phyloP scores from a whole-genome alignment of 1,139 yeast species.

The Debaryomyces subglobosus region DNA sequence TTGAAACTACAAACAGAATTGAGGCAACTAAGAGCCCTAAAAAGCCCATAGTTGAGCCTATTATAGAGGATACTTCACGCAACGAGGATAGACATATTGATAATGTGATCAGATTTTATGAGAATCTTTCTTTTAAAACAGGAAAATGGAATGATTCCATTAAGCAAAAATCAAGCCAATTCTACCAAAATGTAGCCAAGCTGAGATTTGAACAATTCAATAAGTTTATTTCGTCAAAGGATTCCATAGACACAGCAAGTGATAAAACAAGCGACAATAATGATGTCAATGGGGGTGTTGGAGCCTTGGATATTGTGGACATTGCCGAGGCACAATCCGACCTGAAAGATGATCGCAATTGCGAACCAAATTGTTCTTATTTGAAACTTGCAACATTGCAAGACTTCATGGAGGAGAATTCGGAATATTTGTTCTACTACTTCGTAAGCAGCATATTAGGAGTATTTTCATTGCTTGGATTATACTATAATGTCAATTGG shows the following conservation, averaged over 20 bases:
- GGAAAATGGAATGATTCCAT: conserved; percentile 27
- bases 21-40: background rate
- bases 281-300: background rate
- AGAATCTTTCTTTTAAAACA: conserved; percentile 21
- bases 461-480: background rate
- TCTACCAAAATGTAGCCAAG: conserved; percentile 26
- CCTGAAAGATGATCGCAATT: background rate
- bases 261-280: conserved; percentile 1
- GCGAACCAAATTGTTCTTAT: background rate
- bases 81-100: conserved; percentile 7
- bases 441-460: conserved; percentile 14
- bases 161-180: conserved; percentile 27
- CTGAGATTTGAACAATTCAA: conserved; percentile 21
- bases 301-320: background rate
- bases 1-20: background rate
- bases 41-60: background rate
- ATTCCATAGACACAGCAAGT: background rate
- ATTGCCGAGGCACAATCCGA: background rate
- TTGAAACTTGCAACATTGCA: conserved; percentile 13
- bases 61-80: background rate
- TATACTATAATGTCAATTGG: conserved; percentile 5
- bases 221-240: conserved; percentile 15
- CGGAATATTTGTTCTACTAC: conserved; percentile 24
- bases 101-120: conserved; percentile 28
- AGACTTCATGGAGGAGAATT: conserved; percentile 20